Evolutionary conservation across 148 eudicot genomes (phyloP).

Genomic region (Chenopodium album): DNA sequence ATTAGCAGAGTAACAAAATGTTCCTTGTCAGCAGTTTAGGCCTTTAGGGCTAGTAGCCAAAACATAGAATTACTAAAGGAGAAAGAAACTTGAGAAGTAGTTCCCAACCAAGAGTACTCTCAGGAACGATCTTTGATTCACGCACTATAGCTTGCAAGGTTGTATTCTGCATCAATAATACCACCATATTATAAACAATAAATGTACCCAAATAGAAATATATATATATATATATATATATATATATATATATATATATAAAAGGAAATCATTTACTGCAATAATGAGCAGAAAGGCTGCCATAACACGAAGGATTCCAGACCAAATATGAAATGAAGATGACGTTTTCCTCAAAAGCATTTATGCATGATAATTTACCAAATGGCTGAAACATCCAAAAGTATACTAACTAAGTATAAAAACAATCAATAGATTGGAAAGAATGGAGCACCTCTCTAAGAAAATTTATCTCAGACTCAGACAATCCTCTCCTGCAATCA

Average conservation of each 20-base stretch:
- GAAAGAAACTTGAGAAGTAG: slow-evolving; percentile 14
- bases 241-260: too few species aligned
- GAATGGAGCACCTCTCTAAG: slow-evolving; percentile 61
- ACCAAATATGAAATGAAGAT: neutral
- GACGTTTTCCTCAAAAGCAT: slow-evolving; percentile 6
- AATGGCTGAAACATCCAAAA: neutral
- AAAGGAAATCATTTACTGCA: neutral
- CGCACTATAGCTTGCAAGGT: slow-evolving; percentile 59
- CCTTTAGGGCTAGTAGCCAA: neutral
- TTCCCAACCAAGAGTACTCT: slow-evolving; percentile 58
- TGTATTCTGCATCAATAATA: slow-evolving; percentile 55
- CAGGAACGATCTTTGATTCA: slow-evolving; percentile 63
- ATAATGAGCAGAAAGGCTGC: neutral
- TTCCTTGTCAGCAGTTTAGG: neutral
- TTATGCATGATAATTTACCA: neutral
- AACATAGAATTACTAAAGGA: neutral
- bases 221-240: too few species aligned
- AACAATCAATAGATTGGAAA: neutral
- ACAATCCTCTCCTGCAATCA: slow-evolving; percentile 85
- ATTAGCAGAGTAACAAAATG: neutral
- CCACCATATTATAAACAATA: neutral
- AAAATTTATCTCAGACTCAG: slow-evolving; percentile 74
- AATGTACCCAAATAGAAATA: neutral
- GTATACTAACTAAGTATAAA: neutral
- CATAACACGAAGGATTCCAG: neutral